A percentile compares a stretch with the other conserved stretches of the same genome.
These are phyloP conservation scores for Medakamo hakoo DNA, from an alignment of 139 green algal genomes.

Conservation along the genomic window DNA sequence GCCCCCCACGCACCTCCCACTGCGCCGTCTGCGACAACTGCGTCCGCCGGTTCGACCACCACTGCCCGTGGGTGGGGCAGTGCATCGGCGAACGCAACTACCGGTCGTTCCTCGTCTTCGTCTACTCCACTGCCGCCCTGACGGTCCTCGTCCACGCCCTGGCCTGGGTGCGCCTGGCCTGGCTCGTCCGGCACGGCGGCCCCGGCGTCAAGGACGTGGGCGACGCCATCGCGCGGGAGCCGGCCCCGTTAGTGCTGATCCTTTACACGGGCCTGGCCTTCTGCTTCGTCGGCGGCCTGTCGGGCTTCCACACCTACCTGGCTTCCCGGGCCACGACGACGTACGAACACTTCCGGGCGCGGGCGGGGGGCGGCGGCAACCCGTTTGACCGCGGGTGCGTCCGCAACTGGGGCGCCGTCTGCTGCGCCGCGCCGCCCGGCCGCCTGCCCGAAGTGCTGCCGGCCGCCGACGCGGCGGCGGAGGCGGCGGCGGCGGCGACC, in stretches of 20 bases:
- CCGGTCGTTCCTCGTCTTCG: constrained; percentile 87
- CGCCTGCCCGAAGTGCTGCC: background rate
- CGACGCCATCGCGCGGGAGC: constrained; percentile 25
- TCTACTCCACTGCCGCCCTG: constrained; percentile 63
- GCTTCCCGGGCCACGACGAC: constrained; percentile 85
- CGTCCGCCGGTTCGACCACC: constrained; percentile 95
- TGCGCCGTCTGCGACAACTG: constrained; percentile 97
- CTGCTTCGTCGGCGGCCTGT: constrained; percentile 79
- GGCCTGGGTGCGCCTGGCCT: constrained; percentile 36
- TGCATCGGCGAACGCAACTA: constrained; percentile 92
- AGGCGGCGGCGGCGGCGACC: no score
- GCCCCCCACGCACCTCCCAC: constrained; percentile 82
- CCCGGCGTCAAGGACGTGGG: no score
- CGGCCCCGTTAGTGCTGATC: constrained; percentile 37
- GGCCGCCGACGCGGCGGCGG: background rate
- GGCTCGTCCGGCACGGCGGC: constrained; percentile 4
- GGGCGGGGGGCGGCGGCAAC: constrained; percentile 13
- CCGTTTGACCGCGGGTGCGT: constrained; percentile 16
- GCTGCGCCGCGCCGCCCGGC: constrained; percentile 9
- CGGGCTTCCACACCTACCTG: constrained; percentile 82
- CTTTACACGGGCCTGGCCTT: constrained; percentile 63
- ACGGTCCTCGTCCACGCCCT: constrained; percentile 65
- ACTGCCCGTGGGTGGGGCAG: constrained; percentile 95
- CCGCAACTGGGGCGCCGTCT: constrained; percentile 18
- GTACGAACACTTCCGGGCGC: constrained; percentile 89